These are phyloP conservation scores for Trichoderma gracile DNA, from an alignment of 2,329 filamentous ascomycete species.

Conservation along the genomic window DNA sequence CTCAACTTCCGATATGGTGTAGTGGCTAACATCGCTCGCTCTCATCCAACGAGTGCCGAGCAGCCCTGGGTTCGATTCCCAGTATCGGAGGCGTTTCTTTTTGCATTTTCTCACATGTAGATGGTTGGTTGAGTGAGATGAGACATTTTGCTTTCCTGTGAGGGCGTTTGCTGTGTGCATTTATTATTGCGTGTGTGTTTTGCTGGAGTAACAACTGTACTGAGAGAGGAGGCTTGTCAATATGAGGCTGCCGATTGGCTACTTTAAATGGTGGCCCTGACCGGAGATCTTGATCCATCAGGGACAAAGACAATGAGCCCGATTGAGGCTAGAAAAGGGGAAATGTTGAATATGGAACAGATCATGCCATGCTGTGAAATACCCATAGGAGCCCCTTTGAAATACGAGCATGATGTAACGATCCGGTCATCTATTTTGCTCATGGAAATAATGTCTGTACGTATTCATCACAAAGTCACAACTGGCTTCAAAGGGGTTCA, in stretches of 20 bases:
- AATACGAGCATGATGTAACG: no score
- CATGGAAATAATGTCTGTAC: neutral
- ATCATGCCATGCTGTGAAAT: no score
- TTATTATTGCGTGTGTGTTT: neutral
- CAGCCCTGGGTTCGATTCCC: conserved; percentile 29
- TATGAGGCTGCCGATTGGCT: conserved; percentile 5
- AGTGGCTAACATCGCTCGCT: conserved; percentile 42
- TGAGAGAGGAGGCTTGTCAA: neutral
- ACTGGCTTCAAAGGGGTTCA: neutral
- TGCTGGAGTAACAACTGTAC: neutral
- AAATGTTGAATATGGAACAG: neutral
- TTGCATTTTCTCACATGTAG: no score
- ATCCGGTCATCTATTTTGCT: no score
- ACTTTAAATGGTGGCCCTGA: neutral
- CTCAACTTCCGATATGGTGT: conserved; percentile 38
- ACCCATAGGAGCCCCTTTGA: no score
- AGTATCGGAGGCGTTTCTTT: conserved; percentile 24
- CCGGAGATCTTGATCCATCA: neutral
- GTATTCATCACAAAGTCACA: neutral
- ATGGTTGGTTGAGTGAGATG: no score
- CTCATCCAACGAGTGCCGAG: conserved; percentile 24
- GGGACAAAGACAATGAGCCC: neutral
- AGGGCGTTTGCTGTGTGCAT: neutral
- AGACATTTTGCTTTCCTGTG: neutral
- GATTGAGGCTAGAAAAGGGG: neutral